Percentiles rank a stretch among this genome's conserved stretches.
Conservation (phyloP, 768 basidiomycete species). For the Postia placenta region DNA sequence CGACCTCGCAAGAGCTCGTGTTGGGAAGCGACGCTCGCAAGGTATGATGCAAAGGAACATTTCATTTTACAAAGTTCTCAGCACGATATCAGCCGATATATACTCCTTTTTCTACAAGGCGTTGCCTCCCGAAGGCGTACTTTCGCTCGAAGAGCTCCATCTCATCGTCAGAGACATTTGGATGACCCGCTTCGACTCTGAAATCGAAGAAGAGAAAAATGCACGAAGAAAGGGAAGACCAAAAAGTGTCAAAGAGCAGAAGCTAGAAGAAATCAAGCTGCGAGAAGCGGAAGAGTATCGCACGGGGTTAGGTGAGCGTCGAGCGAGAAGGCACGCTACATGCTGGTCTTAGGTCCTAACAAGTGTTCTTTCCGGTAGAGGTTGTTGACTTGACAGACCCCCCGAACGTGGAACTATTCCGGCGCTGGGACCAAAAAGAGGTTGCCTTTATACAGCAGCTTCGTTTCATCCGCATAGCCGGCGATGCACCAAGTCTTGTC, state of each 20-base stretch:
- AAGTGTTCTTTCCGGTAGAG: conserved; percentile 31
- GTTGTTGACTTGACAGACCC: conserved; percentile 72
- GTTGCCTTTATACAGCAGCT: conserved; percentile 63
- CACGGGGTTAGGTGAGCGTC: conserved; percentile 67
- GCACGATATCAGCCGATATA: conserved; percentile 45
- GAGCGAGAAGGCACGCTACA: conserved; percentile 20
- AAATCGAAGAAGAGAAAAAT: conserved; percentile 53
- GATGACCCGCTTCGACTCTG: conserved; percentile 66
- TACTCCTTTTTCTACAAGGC: conserved; percentile 75
- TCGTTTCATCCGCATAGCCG: conserved; percentile 72
- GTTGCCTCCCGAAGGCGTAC: conserved; percentile 49
- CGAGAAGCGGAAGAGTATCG: conserved; percentile 69
- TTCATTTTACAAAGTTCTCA: background rate
- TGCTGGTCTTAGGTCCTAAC: conserved; percentile 1
- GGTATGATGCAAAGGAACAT: conserved; percentile 30
- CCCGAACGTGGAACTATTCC: conserved; percentile 64
- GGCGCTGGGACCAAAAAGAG: conserved; percentile 75
- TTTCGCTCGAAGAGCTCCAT: conserved; percentile 65
- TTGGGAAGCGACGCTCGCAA: conserved; percentile 47
- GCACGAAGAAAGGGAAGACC: conserved; percentile 69
- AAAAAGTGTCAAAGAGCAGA: conserved; percentile 60
- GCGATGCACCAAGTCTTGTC: conserved; percentile 38
- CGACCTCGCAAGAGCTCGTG: conserved; percentile 47
- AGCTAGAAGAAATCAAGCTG: conserved; percentile 65
- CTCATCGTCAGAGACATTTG: conserved; percentile 57